These are phyloP conservation scores for Trypanosomatidae sp. DNA, from an alignment of 208 protist species.

Conservation along the genomic window DNA sequence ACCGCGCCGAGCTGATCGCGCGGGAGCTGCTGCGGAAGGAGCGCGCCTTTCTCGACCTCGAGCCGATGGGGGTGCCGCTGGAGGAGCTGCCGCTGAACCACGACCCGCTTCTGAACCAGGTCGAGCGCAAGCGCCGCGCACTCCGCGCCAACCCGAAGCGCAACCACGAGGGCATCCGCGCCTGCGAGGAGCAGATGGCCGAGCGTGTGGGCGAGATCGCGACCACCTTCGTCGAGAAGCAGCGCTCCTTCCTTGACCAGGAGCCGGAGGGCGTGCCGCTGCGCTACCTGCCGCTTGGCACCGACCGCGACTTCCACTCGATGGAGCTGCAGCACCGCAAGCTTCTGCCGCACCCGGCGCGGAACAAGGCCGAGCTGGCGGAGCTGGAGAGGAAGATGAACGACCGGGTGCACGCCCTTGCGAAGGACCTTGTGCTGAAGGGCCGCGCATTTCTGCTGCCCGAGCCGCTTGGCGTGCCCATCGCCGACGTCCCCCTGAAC, in stretches of 20 bases:
- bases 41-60: conserved; percentile 77
- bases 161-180: conserved; percentile 51
- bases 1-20: conserved; percentile 48
- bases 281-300: conserved; percentile 66
- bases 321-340: conserved; percentile 56
- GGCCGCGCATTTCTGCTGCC: conserved; percentile 61
- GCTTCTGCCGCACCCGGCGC: conserved; percentile 30
- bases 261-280: conserved; percentile 71
- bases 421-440: conserved; percentile 64
- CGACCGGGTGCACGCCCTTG: conserved; percentile 57
- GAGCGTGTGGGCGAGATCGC: conserved; percentile 71
- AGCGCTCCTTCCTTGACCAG: conserved; percentile 81
- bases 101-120: conserved; percentile 55
- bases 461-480: conserved; percentile 66
- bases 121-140: conserved; percentile 61
- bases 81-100: conserved; percentile 79
- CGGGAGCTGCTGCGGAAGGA: conserved; percentile 72
- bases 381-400: conserved; percentile 68
- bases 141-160: conserved; percentile 47
- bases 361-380: conserved; percentile 27
- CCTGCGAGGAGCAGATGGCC: conserved; percentile 63
- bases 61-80: conserved; percentile 78
- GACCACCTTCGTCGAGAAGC: conserved; percentile 51
- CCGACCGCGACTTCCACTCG: conserved; percentile 63
- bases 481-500: conserved; percentile 65